A percentile compares a stretch with the other conserved stretches of the same genome.
phyloP scores from a whole-genome alignment of 2,329 filamentous ascomycete species.

The Aspergillus felis region DNA sequence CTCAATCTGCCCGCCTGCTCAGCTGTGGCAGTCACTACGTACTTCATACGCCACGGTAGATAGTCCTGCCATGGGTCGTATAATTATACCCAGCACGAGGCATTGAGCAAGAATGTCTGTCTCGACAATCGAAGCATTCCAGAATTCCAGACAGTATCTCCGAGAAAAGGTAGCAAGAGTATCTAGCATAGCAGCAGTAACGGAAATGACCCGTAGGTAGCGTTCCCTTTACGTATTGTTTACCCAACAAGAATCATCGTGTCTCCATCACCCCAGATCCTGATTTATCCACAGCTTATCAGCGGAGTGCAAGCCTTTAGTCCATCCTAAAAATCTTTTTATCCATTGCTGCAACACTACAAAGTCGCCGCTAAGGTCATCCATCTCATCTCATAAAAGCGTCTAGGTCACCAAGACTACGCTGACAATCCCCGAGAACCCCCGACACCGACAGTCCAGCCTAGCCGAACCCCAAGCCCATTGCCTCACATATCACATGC shows the following conservation, averaged over 20 bases:
- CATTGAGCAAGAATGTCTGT: neutral
- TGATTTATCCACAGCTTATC: neutral
- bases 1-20: too few species aligned
- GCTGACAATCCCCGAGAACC: neutral
- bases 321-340: neutral
- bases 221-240: neutral
- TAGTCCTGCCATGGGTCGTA: neutral
- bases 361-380: neutral
- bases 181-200: neutral
- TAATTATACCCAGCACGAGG: neutral
- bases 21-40: too few species aligned
- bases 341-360: neutral
- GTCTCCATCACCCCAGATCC: neutral
- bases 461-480: neutral
- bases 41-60: too few species aligned
- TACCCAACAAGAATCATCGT: neutral
- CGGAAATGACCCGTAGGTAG: neutral
- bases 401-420: neutral
- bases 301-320: neutral
- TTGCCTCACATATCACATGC: conserved; percentile 41
- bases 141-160: neutral
- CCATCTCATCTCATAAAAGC: neutral
- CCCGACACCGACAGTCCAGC: neutral
- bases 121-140: neutral
- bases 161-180: neutral